These are phyloP conservation scores for Trichoderma lentiforme DNA, from an alignment of 2,329 filamentous ascomycete species.

Conservation along the genomic window DNA sequence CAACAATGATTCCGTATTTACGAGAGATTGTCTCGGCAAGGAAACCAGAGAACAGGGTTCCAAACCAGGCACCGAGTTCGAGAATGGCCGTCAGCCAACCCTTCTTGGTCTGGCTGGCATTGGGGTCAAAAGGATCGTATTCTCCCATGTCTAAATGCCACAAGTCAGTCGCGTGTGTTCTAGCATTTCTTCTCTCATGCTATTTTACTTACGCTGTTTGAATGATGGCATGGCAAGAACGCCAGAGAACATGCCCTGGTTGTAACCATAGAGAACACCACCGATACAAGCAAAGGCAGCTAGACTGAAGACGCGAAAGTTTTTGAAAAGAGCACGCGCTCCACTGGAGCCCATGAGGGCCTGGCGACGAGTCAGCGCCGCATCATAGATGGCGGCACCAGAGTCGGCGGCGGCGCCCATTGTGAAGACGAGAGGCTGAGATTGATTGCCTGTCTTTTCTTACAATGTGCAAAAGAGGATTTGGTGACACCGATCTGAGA, in stretches of 20 bases:
- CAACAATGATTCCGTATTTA: constrained; percentile 67
- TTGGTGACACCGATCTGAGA: neutral
- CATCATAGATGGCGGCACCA: constrained; percentile 41
- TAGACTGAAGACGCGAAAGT: constrained; percentile 58
- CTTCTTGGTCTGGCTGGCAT: constrained; percentile 50
- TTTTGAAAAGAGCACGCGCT: constrained; percentile 53
- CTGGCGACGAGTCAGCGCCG: constrained; percentile 49
- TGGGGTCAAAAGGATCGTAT: constrained; percentile 45
- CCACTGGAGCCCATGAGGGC: constrained; percentile 53
- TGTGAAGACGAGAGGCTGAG: neutral
- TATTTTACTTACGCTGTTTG: constrained; percentile 41
- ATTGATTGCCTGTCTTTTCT: neutral
- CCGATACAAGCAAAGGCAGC: constrained; percentile 62
- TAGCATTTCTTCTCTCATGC: constrained; percentile 22
- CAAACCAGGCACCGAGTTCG: constrained; percentile 75
- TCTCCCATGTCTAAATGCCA: constrained; percentile 50
- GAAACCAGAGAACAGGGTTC: constrained; percentile 65
- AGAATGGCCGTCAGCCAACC: constrained; percentile 65
- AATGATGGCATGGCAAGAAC: constrained; percentile 58
- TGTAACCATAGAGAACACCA: constrained; percentile 65
- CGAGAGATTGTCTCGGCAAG: constrained; percentile 67
- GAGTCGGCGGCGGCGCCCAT: constrained; percentile 20
- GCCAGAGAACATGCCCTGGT: constrained; percentile 62
- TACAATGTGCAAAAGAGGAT: neutral
- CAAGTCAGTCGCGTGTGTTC: constrained; percentile 41